Base-by-base conservation (phyloP, 2,329 filamentous ascomycete genomes). In the Verticillium zaregamsianum region DNA sequence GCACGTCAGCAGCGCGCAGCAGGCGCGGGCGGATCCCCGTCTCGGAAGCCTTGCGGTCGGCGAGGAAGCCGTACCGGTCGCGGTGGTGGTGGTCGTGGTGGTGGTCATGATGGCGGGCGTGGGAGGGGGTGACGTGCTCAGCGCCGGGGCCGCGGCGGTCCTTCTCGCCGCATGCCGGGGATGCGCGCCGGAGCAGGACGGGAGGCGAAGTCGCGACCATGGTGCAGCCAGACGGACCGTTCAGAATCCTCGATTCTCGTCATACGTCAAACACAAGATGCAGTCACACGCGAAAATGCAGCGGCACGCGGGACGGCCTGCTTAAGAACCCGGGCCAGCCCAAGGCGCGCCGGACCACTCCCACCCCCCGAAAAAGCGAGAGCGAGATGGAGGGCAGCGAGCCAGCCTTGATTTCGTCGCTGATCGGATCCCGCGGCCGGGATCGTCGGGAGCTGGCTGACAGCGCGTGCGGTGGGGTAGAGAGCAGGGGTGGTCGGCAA, bases 1-100 rank as follows among this genome's bases (percentile, higher is more conserved):
- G 78, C 5, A 80, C 65, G 23, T 78, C 71, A 45, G 75, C 65
- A 23, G 62, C 66, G 39, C 61, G 35, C 20, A 70, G 64, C 12
- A 70, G 67, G 56, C 49, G 35, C 20, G 35, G 25, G 9, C 20
- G 40, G 7, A 49, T 20, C 8, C 40, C 40, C n/a, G 40, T 49
- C 40, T 49, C 40, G 40, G 40, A 49, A 8, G 20, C 20, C n/a
- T 49, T 49, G n/a, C 40, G n/a, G 8, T 49, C 40, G n/a, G 40
- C 5, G 40, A 49, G 40, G 20, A 49, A 14, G 12, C 40, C 20
- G 20, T 23, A 14, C 40, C n/a, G 40, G 40, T 49, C 40, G 20
- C 17, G 39, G 7, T 8, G 15, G 4, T 45, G 39, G 15, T 45
- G 4, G 15, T 20, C 15, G 3, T 45, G 15, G 7, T 6, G 3